These are phyloP conservation scores for Didymella glomerata DNA, from an alignment of 2,329 filamentous ascomycete genomes.

Conservation along the genomic window DNA sequence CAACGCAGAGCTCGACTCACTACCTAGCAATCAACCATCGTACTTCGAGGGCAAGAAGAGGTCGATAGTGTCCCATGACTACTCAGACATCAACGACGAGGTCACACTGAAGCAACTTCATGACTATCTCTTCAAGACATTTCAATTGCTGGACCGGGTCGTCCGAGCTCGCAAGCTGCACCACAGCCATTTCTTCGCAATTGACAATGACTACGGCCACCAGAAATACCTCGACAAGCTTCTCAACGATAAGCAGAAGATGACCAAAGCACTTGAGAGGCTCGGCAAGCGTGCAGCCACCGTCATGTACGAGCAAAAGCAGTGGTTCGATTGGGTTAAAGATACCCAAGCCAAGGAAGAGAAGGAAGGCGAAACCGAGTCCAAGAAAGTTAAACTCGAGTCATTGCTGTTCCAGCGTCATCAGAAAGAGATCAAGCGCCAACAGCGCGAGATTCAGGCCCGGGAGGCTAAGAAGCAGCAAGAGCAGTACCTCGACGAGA, in stretches of 20 bases:
- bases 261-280: conserved; percentile 53
- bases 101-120: conserved; percentile 52
- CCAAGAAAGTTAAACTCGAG: conserved; percentile 60
- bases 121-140: conserved; percentile 52
- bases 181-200: conserved; percentile 55
- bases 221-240: conserved; percentile 53
- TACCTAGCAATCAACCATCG: conserved; percentile 47
- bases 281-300: conserved; percentile 55
- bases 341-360: conserved; percentile 58
- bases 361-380: conserved; percentile 57
- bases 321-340: conserved; percentile 61
- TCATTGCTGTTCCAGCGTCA: conserved; percentile 59
- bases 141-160: conserved; percentile 52
- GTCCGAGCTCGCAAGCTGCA: conserved; percentile 55
- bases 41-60: conserved; percentile 50
- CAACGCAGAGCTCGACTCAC: conserved; percentile 55
- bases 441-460: conserved; percentile 50
- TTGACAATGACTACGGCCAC: conserved; percentile 56
- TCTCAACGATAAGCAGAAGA: conserved; percentile 50
- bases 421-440: conserved; percentile 55
- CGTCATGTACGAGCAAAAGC: conserved; percentile 57
- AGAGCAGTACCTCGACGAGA: conserved; percentile 56
- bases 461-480: conserved; percentile 56
- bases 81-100: conserved; percentile 52
- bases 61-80: conserved; percentile 53